These are phyloP conservation scores for Grosmannia serpens DNA, from an alignment of 2,329 filamentous ascomycete genomes.

Conservation along the genomic window DNA sequence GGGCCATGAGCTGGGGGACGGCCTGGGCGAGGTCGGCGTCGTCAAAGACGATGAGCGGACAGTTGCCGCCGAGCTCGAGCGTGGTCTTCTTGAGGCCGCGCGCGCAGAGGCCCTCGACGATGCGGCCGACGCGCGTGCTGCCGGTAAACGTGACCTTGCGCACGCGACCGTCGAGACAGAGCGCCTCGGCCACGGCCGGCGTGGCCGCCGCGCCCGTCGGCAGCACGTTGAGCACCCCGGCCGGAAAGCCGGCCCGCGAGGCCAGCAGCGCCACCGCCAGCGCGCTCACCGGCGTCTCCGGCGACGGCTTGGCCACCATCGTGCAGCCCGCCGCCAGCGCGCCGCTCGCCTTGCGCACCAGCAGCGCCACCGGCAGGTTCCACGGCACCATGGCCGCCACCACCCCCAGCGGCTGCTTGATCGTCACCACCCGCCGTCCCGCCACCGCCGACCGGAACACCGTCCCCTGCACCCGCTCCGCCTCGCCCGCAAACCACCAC, in stretches of 20 bases:
- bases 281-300: slow-evolving; percentile 63
- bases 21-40: slow-evolving; percentile 56
- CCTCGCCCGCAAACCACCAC: slow-evolving; percentile 44
- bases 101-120: slow-evolving; percentile 52
- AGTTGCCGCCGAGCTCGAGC: slow-evolving; percentile 63
- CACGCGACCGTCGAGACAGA: slow-evolving; percentile 32
- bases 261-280: slow-evolving; percentile 59
- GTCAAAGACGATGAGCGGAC: slow-evolving; percentile 53
- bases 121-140: slow-evolving; percentile 56
- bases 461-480: slow-evolving; percentile 42
- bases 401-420: slow-evolving; percentile 65
- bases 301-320: slow-evolving; percentile 62
- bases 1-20: slow-evolving; percentile 28
- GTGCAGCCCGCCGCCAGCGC: slow-evolving; percentile 62
- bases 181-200: slow-evolving; percentile 30
- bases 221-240: slow-evolving; percentile 51
- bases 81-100: slow-evolving; percentile 56
- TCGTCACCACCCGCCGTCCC: slow-evolving; percentile 52
- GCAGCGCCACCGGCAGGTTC: slow-evolving; percentile 61
- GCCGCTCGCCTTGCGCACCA: slow-evolving; percentile 55
- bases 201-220: slow-evolving; percentile 30
- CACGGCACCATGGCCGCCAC: slow-evolving; percentile 58
- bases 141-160: slow-evolving; percentile 70
- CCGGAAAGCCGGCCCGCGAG: slow-evolving; percentile 60
- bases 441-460: slow-evolving; percentile 47